phyloP scores from a whole-genome alignment of 306 rosid species.

The Cicer arietinum region DNA sequence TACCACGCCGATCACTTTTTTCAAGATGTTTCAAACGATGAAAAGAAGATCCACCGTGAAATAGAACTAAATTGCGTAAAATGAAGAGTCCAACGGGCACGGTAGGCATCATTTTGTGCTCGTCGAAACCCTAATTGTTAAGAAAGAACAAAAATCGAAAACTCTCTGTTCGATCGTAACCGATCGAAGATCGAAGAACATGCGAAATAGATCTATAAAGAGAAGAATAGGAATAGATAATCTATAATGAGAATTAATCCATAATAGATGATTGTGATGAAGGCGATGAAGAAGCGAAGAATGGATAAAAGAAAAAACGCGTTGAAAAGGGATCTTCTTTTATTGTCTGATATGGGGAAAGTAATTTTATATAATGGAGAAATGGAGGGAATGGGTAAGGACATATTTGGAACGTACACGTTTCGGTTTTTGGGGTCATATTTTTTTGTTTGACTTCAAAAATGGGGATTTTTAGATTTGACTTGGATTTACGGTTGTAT shows the following conservation, averaged over 20 bases:
- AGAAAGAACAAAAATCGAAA: background rate
- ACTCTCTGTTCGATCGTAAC: slow-evolving; percentile 30
- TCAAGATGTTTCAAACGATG: slow-evolving; percentile 80
- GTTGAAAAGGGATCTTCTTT: background rate
- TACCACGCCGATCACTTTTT: slow-evolving; percentile 88
- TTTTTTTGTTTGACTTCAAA: background rate
- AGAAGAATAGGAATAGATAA: background rate
- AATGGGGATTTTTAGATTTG: no score
- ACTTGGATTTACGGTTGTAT: no score
- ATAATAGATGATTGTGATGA: background rate
- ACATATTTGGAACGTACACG: slow-evolving; percentile 47
- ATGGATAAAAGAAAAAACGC: background rate
- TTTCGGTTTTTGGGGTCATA: background rate
- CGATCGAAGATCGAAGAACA: slow-evolving; percentile 34
- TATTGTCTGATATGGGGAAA: background rate
- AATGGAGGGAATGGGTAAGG: slow-evolving; percentile 2
- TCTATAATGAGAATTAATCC: background rate
- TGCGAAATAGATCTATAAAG: slow-evolving; percentile 10
- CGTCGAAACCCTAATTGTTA: slow-evolving; percentile 63
- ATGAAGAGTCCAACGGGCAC: slow-evolving; percentile 48
- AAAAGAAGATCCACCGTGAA: slow-evolving; percentile 67
- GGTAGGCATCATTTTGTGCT: slow-evolving; percentile 77
- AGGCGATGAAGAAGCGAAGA: background rate
- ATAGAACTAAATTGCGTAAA: slow-evolving; percentile 51
- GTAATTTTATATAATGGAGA: slow-evolving; percentile 4